Conservation (phyloP, 805 yeast species). For the Yarrowia alimentaria region DNA sequence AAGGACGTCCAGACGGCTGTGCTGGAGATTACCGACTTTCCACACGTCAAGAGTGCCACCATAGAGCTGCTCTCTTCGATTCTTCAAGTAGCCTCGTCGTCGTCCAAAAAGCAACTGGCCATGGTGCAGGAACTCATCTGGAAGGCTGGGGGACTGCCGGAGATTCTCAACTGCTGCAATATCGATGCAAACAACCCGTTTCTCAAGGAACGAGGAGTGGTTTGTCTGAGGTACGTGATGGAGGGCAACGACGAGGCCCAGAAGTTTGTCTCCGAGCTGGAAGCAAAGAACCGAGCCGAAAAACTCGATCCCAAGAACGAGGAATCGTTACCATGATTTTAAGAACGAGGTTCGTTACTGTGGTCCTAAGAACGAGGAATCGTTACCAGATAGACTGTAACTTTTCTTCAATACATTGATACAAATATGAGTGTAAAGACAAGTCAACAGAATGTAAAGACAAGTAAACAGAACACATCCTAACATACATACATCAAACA, state of each 20-base stretch:
- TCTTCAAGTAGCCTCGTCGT: constrained; percentile 14
- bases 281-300: constrained; percentile 50
- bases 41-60: constrained; percentile 17
- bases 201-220: constrained; percentile 68
- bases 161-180: constrained; percentile 74
- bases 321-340: constrained; percentile 22
- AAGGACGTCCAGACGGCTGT: constrained; percentile 1
- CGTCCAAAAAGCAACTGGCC: constrained; percentile 3
- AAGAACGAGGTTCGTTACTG: too few species aligned
- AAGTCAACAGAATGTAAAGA: too few species aligned
- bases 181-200: constrained; percentile 83
- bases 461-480: too few species aligned
- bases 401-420: background rate
- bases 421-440: too few species aligned
- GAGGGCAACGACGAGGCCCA: constrained; percentile 69
- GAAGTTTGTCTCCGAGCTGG: constrained; percentile 68
- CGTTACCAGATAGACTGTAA: too few species aligned
- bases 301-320: constrained; percentile 14
- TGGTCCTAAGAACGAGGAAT: constrained; percentile 16
- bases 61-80: constrained; percentile 13
- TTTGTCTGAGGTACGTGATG: constrained; percentile 70
- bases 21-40: constrained; percentile 10
- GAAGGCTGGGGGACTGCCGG: constrained; percentile 62
- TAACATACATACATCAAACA: too few species aligned
- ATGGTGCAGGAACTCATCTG: constrained; percentile 68